phyloP scores from a whole-genome alignment of 495 filamentous ascomycete species.

The Apodospora peruviana region DNA sequence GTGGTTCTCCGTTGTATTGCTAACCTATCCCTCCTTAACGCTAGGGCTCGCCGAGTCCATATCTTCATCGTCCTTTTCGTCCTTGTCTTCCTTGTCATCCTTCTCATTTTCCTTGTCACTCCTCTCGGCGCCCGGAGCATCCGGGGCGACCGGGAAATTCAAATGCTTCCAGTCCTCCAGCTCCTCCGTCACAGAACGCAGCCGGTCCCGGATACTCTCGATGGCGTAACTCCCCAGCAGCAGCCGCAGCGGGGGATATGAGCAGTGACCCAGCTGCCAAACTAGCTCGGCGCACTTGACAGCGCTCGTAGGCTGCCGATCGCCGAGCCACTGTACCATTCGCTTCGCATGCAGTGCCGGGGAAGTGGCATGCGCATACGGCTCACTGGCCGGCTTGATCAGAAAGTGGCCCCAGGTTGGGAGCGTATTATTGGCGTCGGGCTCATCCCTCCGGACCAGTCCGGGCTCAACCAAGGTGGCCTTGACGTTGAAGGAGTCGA shows the following conservation, averaged over 20 bases:
- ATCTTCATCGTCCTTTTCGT: slow-evolving; percentile 18
- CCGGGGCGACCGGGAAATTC: slow-evolving; percentile 48
- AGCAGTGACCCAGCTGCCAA: slow-evolving; percentile 93
- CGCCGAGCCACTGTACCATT: slow-evolving; percentile 93
- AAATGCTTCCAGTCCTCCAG: slow-evolving; percentile 87
- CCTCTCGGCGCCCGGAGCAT: slow-evolving; percentile 19
- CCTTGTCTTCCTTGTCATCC: slow-evolving; percentile 24
- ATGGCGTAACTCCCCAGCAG: slow-evolving; percentile 89
- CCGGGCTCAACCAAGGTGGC: slow-evolving; percentile 90
- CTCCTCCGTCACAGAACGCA: slow-evolving; percentile 90
- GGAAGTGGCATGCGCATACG: slow-evolving; percentile 68
- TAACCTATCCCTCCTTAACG: slow-evolving; percentile 3
- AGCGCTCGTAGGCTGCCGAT: slow-evolving; percentile 85
- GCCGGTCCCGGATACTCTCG: slow-evolving; percentile 84
- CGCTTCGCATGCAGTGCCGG: slow-evolving; percentile 86
- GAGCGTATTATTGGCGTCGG: slow-evolving; percentile 47
- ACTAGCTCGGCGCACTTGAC: slow-evolving; percentile 93
- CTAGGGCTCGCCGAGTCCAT: slow-evolving; percentile 11
- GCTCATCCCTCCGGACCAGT: slow-evolving; percentile 72
- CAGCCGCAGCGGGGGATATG: slow-evolving; percentile 78
- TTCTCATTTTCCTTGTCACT: slow-evolving; percentile 15
- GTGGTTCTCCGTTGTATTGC: too few species aligned
- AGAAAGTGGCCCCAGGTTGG: slow-evolving; percentile 87
- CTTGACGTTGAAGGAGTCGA: slow-evolving; percentile 86
- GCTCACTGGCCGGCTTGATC: slow-evolving; percentile 76